A percentile compares a stretch with the other conserved stretches of the same genome.
Conservation (phyloP, 2,329 filamentous ascomycete genomes). For the Aureobasidium subglaciale region DNA sequence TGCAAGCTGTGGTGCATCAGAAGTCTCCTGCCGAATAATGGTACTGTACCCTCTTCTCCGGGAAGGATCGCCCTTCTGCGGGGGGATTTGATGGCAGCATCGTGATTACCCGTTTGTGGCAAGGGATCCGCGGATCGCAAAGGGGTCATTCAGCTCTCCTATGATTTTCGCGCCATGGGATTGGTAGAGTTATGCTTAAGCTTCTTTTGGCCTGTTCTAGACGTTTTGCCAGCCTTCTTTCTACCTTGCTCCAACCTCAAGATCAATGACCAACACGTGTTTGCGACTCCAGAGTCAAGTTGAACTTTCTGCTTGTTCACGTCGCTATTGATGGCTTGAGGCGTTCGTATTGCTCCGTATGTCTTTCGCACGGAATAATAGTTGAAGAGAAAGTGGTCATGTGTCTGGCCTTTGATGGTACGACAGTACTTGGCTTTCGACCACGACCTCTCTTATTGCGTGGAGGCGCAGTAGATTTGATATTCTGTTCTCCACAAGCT, state of each 20-base stretch:
- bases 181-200: constrained; percentile 11
- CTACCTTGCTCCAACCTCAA: too few relatives aligned
- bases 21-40: too few relatives aligned
- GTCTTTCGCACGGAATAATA: not conserved
- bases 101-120: not conserved
- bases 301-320: too few relatives aligned
- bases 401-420: constrained; percentile 2
- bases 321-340: too few relatives aligned
- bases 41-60: too few relatives aligned
- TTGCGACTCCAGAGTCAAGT: too few relatives aligned
- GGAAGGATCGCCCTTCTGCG: not conserved
- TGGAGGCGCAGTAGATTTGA: not conserved
- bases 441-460: not conserved
- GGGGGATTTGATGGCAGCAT: not conserved
- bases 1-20: not conserved
- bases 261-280: too few relatives aligned
- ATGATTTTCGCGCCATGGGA: not conserved
- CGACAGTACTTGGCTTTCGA: not conserved
- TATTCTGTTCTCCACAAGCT: not conserved
- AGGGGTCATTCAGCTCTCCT: not conserved
- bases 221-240: too few relatives aligned
- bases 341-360: not conserved
- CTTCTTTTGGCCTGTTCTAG: not conserved
- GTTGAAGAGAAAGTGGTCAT: not conserved
- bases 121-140: not conserved